Evolutionary conservation across 148 eudicot species (phyloP).

Genomic region (Cornus controversa): DNA sequence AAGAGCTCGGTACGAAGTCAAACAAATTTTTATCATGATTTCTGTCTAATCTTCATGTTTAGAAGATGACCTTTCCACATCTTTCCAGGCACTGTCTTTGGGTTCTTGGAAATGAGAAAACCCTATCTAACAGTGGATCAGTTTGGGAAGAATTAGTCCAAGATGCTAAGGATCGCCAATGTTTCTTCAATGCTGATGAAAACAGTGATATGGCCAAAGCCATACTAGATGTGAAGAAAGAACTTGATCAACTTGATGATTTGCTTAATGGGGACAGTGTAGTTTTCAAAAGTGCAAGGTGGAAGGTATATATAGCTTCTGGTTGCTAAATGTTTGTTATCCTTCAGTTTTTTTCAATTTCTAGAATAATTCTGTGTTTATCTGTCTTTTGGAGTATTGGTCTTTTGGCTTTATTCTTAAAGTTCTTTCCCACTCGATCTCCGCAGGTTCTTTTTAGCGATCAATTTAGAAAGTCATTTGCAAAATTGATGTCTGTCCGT

Average conservation of each 20-base stretch:
- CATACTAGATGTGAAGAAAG: constrained; percentile 55
- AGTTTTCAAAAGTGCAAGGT: constrained; percentile 50
- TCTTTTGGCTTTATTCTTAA: too few relatives aligned
- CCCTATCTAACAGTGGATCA: constrained; percentile 7
- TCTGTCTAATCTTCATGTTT: background rate
- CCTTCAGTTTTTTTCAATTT: background rate
- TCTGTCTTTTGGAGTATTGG: background rate
- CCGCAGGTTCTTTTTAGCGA: constrained; percentile 62
- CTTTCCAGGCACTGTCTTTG: constrained; percentile 59
- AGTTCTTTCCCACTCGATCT: background rate
- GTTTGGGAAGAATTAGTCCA: too few relatives aligned
- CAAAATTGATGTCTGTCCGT: too few relatives aligned
- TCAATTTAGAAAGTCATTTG: too few relatives aligned
- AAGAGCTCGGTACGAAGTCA: background rate
- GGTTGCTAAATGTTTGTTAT: background rate
- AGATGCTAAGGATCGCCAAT: too few relatives aligned
- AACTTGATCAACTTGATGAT: constrained; percentile 64
- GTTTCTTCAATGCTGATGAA: too few relatives aligned
- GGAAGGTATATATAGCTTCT: constrained; percentile 62
- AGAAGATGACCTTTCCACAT: background rate
- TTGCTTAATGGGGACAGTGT: constrained; percentile 53
- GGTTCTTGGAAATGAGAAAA: constrained; percentile 65
- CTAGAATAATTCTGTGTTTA: background rate
- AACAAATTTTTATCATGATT: constrained; percentile 1
- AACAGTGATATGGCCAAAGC: background rate